Evolutionary conservation across 2,329 filamentous ascomycete genomes (phyloP).

Genomic region (Davidsoniella eucalypti): DNA sequence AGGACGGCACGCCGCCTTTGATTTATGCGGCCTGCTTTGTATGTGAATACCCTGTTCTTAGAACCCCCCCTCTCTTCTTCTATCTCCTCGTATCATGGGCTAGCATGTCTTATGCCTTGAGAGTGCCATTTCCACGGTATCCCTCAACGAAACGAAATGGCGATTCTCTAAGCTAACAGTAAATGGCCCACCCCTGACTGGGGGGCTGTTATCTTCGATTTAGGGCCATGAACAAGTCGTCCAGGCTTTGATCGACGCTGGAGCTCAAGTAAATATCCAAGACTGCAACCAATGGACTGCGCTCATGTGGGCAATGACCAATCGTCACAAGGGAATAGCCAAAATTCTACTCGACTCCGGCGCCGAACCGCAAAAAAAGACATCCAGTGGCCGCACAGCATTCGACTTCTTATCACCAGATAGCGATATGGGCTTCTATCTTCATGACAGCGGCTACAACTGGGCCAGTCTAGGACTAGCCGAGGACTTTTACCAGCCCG

Average conservation of each 20-base stretch:
- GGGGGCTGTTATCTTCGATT: slow-evolving; percentile 4
- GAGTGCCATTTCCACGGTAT: not conserved
- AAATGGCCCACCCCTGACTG: slow-evolving; percentile 10
- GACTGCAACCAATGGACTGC: slow-evolving; percentile 96
- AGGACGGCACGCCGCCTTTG: slow-evolving; percentile 87
- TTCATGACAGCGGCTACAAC: slow-evolving; percentile 85
- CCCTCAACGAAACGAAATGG: slow-evolving; percentile 1
- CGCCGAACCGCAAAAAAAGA: slow-evolving; percentile 90
- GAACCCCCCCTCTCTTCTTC: not conserved
- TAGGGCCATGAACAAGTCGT: slow-evolving; percentile 84
- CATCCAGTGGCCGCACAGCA: slow-evolving; percentile 80
- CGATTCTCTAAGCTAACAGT: slow-evolving; percentile 8
- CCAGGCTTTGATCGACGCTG: slow-evolving; percentile 63
- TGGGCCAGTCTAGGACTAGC: slow-evolving; percentile 47
- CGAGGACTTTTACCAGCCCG: slow-evolving; percentile 88
- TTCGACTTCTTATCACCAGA: slow-evolving; percentile 92
- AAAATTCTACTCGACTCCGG: slow-evolving; percentile 85
- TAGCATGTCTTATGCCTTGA: not conserved
- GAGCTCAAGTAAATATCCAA: slow-evolving; percentile 79
- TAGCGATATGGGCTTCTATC: slow-evolving; percentile 89
- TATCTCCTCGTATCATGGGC: not conserved
- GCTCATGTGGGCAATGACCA: slow-evolving; percentile 99
- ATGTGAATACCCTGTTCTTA: slow-evolving; percentile 20
- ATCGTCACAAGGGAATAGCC: slow-evolving; percentile 87
- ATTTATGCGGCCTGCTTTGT: slow-evolving; percentile 98